A percentile compares a stretch with the other conserved stretches of the same genome.
phyloP scores from a whole-genome alignment of 805 yeast species.

The Saccharomycopsis malanga region DNA sequence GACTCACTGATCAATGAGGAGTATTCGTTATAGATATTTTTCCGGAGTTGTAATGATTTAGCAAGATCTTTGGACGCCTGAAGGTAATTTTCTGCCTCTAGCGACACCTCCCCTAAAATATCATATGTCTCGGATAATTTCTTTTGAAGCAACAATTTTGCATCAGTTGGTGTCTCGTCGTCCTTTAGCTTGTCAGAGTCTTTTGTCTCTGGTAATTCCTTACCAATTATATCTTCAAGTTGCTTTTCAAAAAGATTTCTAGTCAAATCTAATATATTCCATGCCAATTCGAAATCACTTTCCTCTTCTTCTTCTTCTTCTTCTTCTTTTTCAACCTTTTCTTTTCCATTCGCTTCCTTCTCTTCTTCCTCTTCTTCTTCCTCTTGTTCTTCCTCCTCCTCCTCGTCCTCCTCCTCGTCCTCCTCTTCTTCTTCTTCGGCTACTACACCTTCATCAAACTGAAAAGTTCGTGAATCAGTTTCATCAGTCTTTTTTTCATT shows the following conservation, averaged over 20 bases:
- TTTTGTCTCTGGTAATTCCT: conserved; percentile 18
- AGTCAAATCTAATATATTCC: conserved; percentile 79
- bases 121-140: conserved; percentile 71
- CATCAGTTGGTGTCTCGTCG: conserved; percentile 27
- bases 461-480: conserved; percentile 13
- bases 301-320: conserved; percentile 27
- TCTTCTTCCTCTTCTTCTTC: conserved; percentile 32
- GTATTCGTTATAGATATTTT: conserved; percentile 40
- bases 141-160: conserved; percentile 33
- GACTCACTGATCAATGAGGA: conserved; percentile 62
- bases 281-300: conserved; percentile 63
- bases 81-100: conserved; percentile 80
- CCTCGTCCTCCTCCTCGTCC: conserved; percentile 27
- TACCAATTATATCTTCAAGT: conserved; percentile 26
- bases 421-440: conserved; percentile 27
- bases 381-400: conserved; percentile 24
- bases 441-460: conserved; percentile 22
- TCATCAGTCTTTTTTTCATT: conserved; percentile 22
- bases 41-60: conserved; percentile 47
- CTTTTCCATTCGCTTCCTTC: conserved; percentile 25
- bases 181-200: conserved; percentile 26
- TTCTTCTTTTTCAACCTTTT: conserved; percentile 18
- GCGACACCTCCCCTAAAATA: conserved; percentile 79
- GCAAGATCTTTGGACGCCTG: conserved; percentile 71
- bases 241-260: conserved; percentile 54